Base-by-base conservation (phyloP, 345 rosid genomes). In the Corchorus olitorius region DNA sequence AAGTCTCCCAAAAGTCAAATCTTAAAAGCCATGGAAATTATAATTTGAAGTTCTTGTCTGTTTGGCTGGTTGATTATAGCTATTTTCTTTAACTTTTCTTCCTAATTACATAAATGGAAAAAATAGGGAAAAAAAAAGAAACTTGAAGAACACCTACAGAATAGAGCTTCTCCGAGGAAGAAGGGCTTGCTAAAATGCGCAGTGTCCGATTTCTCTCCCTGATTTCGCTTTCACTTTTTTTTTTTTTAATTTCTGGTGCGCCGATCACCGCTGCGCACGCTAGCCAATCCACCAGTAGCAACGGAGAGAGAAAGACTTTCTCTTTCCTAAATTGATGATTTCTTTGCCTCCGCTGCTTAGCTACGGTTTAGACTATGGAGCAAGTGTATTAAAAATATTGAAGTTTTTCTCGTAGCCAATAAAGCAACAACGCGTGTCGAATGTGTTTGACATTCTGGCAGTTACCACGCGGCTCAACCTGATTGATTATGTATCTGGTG, bases 171-270 rank as follows among this genome's bases (percentile, higher is more conserved):
- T 76, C 56, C 78, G 41, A 66, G 55, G 61, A 67, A 15, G 45
- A 49, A 41, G 72, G 46, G 62, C 41, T 48, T 46, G 70, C 79
- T 69, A 77, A 49, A 70, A 69, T 49, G 70, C 62, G 69, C 75
- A 6, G 59, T 52, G 48, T 52, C 27, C 48, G 60, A 45, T 70
- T 70, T 70, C 74, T 6, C 20, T 34, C 17, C 43, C 34, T 48
- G 15, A 13, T 46, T 67, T 16, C n/a, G 7, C 3, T 35, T 8
- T 27, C 41, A 14, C 2, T 12, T 50, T 11, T 19, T 16, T 14
- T 45, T n/a, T n/a, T n/a, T n/a, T n/a, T n/a, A 8, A 12, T 16
- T 9, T 10, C 50, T 8, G 15, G 63, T 56, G 61, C 59, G 62
- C 50, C 33, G 61, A 46, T 60, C 58, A n/a, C 16, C 22, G 8